These are phyloP conservation scores for Jamesozyma rosinii DNA, from an alignment of 805 yeast genomes.

Conservation along the genomic window DNA sequence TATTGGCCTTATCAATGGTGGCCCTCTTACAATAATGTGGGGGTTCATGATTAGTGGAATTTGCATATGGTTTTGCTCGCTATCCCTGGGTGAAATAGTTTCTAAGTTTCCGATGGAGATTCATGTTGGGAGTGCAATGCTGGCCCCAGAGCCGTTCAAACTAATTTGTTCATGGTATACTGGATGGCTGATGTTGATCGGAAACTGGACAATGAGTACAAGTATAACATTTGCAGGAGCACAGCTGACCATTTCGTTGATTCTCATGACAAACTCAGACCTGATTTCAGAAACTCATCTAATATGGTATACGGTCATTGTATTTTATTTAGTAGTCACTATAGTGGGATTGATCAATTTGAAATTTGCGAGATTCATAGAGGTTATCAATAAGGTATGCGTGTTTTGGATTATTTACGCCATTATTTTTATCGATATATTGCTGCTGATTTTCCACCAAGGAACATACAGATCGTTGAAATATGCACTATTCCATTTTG, in stretches of 20 bases:
- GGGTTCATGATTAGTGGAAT: constrained; percentile 65
- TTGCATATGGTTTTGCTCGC: constrained; percentile 53
- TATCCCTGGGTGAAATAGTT: constrained; percentile 68
- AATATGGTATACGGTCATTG: constrained; percentile 42
- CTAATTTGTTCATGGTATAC: constrained; percentile 62
- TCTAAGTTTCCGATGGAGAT: constrained; percentile 71
- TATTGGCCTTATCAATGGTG: constrained; percentile 66
- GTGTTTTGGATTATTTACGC: constrained; percentile 72
- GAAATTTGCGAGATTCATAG: constrained; percentile 50
- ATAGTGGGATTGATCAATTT: constrained; percentile 57
- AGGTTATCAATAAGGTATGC: constrained; percentile 54
- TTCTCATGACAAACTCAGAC: constrained; percentile 51
- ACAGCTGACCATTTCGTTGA: constrained; percentile 57
- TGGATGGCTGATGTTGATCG: constrained; percentile 66
- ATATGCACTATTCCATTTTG: constrained; percentile 56
- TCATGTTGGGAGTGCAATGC: constrained; percentile 66
- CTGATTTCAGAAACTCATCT: constrained; percentile 44
- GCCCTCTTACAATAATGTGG: constrained; percentile 63
- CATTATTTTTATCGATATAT: constrained; percentile 54
- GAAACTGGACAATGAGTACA: constrained; percentile 70
- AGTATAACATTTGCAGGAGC: constrained; percentile 70
- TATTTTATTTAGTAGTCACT: constrained; percentile 47
- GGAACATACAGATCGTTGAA: constrained; percentile 47
- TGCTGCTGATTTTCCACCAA: constrained; percentile 49
- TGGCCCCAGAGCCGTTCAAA: constrained; percentile 52